These are phyloP conservation scores for Pythium myriotylum DNA, from an alignment of 352 stramenopile genomes.

Conservation along the genomic window DNA sequence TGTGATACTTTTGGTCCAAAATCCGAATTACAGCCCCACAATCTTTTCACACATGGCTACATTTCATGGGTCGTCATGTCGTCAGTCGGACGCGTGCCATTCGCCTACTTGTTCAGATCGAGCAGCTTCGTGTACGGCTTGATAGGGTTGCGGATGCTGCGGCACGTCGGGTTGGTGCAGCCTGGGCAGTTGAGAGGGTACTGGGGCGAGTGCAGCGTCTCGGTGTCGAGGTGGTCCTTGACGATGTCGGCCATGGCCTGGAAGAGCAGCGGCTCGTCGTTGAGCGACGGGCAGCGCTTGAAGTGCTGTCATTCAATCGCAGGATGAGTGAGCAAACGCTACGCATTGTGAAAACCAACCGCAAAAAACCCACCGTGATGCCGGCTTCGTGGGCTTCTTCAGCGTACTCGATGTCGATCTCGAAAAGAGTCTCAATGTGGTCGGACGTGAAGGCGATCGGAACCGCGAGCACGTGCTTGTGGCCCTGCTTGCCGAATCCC, in stretches of 20 bases:
- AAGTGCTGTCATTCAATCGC: conserved; percentile 68
- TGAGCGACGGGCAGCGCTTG: conserved; percentile 95
- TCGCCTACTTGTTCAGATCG: conserved; percentile 5
- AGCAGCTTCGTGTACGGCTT: conserved; percentile 63
- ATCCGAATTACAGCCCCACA: too few species aligned
- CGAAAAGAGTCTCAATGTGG: conserved; percentile 99
- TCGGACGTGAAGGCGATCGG: conserved; percentile 99
- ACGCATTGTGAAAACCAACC: neutral
- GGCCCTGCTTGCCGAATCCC: conserved; percentile 89
- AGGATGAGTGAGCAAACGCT: neutral
- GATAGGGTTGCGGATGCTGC: conserved; percentile 85
- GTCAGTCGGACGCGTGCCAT: neutral
- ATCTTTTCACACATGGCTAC: conserved; percentile 1
- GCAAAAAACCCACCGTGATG: conserved; percentile 66
- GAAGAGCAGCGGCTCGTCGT: conserved; percentile 95
- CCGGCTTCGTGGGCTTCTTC: conserved; percentile 95
- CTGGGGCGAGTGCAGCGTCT: conserved; percentile 71
- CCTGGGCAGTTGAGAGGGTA: conserved; percentile 86
- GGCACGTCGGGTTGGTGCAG: conserved; percentile 85
- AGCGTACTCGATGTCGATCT: conserved; percentile 99
- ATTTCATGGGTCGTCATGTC: neutral
- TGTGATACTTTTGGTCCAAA: neutral
- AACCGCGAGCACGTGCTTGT: conserved; percentile 97
- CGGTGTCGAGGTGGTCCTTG: conserved; percentile 88
- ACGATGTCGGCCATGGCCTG: conserved; percentile 97